Percentiles rank a stretch among this genome's conserved stretches.
phyloP scores from a whole-genome alignment of 1,284 basidiomycete species.

The Calocybe gambosa region DNA sequence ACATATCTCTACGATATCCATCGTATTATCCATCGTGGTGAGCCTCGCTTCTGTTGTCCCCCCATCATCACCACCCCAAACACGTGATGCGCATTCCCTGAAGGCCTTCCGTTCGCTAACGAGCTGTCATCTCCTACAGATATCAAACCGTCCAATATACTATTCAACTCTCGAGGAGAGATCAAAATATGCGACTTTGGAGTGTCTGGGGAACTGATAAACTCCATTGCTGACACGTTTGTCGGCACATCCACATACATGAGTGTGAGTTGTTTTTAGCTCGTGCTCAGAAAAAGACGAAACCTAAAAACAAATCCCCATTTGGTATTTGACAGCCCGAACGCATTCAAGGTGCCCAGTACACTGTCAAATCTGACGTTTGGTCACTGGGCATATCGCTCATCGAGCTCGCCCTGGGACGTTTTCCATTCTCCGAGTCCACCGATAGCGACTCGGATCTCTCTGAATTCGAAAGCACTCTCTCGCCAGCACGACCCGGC shows the following conservation, averaged over 20 bases:
- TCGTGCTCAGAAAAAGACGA: background rate
- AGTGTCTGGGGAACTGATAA: slow-evolving; percentile 97
- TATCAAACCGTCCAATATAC: slow-evolving; percentile 98
- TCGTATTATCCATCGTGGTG: slow-evolving; percentile 97
- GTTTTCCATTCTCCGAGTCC: slow-evolving; percentile 85
- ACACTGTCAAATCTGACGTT: slow-evolving; percentile 98
- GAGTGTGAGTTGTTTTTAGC: slow-evolving; percentile 73
- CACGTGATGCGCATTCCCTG: slow-evolving; percentile 84
- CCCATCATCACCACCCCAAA: slow-evolving; percentile 71
- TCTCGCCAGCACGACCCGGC: slow-evolving; percentile 51
- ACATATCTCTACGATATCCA: slow-evolving; percentile 98
- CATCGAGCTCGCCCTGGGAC: slow-evolving; percentile 91
- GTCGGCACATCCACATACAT: slow-evolving; percentile 99
- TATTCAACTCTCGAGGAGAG: slow-evolving; percentile 91
- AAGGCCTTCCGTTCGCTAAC: slow-evolving; percentile 23
- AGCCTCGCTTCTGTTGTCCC: slow-evolving; percentile 18
- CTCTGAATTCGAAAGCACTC: slow-evolving; percentile 65
- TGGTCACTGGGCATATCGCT: slow-evolving; percentile 98
- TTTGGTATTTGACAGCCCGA: slow-evolving; percentile 65
- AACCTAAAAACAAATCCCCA: background rate
- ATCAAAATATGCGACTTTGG: slow-evolving; percentile 99
- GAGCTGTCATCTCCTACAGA: slow-evolving; percentile 47
- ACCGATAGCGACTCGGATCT: slow-evolving; percentile 41
- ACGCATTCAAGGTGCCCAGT: slow-evolving; percentile 96
- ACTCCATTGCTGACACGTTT: slow-evolving; percentile 98